Evolutionary conservation across 768 basidiomycete genomes (phyloP).

Genomic region (Boletus tylopilopsis): DNA sequence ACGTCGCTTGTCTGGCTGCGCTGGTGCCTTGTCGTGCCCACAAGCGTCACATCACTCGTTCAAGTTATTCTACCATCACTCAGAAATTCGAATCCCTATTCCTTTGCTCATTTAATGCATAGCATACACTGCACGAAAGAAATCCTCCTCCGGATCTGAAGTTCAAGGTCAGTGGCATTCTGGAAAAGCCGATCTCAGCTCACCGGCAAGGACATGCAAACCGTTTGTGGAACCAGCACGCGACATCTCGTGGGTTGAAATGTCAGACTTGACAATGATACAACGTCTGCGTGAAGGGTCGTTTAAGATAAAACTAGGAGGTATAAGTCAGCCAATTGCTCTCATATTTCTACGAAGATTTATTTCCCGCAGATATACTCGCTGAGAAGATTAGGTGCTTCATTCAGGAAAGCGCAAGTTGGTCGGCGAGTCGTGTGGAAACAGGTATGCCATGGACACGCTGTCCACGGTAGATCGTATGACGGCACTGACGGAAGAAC

Average conservation of each 20-base stretch:
- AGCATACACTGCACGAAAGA: neutral
- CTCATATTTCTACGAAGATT: neutral
- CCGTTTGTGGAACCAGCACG: neutral
- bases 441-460: conserved; percentile 30
- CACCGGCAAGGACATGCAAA: neutral
- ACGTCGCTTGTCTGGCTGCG: no score
- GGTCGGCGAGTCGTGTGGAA: conserved; percentile 16
- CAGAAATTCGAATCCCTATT: no score
- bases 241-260: neutral
- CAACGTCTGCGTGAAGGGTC: neutral
- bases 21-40: no score
- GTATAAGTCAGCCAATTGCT: no score
- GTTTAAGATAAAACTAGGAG: no score
- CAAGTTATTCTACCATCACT: no score
- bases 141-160: neutral
- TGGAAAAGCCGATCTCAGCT: neutral
- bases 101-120: no score
- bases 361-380: neutral
- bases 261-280: neutral
- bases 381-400: conserved; percentile 12
- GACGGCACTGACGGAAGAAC: conserved; percentile 19
- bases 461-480: conserved; percentile 24
- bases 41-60: no score
- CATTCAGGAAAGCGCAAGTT: conserved; percentile 27
- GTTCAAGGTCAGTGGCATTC: neutral